A percentile compares a stretch with the other conserved stretches of the same genome.
phyloP scores from a whole-genome alignment of 2,329 filamentous ascomycete species.

The Calonectria fujianensis region DNA sequence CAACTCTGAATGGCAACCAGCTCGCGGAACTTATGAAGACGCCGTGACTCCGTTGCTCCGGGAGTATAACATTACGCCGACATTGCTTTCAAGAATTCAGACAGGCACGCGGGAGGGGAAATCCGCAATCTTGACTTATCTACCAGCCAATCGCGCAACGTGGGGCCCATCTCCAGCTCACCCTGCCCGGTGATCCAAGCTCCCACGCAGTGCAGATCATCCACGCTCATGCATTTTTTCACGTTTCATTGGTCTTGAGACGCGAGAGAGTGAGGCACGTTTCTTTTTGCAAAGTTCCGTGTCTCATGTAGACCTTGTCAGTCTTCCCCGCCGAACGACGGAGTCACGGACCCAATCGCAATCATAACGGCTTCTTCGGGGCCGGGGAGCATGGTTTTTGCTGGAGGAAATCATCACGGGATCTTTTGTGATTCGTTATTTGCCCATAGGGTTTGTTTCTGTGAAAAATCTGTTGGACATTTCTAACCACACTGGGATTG shows the following conservation, averaged over 20 bases:
- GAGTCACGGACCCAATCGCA: conserved; percentile 3
- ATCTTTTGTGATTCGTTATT: not conserved
- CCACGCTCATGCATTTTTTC: not conserved
- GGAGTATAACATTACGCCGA: not conserved
- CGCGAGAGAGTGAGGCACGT: not conserved
- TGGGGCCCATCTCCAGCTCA: not conserved
- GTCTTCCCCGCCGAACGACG: not conserved
- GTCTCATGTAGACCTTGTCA: not conserved
- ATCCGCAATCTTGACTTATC: not conserved
- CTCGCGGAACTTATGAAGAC: not conserved
- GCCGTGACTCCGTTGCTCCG: not conserved
- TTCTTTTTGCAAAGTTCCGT: not conserved
- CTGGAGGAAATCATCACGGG: not conserved
- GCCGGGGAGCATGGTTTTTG: not conserved
- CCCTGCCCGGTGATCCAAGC: not conserved
- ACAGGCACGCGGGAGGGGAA: not conserved
- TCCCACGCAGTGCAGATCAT: not conserved
- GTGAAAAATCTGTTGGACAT: not conserved
- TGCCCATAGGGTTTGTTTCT: not conserved
- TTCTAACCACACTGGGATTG: not conserved
- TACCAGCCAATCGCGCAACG: conserved; percentile 2
- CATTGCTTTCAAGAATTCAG: not conserved
- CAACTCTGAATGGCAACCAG: not conserved
- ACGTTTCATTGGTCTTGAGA: not conserved
- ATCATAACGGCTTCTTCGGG: not conserved